These are phyloP conservation scores for Fusarium xylarioides DNA, from an alignment of 2,329 filamentous ascomycete species.

Conservation along the genomic window DNA sequence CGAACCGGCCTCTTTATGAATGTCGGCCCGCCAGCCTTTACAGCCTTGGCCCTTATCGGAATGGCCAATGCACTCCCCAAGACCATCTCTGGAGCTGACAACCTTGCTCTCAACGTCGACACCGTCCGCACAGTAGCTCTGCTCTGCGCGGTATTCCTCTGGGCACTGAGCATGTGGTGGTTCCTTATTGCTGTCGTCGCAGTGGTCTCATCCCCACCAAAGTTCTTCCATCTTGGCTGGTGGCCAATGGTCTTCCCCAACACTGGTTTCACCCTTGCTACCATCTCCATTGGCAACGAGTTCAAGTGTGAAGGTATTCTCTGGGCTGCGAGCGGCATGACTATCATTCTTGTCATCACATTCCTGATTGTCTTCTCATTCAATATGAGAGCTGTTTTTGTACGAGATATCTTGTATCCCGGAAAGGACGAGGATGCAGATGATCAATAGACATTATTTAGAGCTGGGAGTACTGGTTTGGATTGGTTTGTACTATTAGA, in stretches of 20 bases:
- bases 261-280: constrained; percentile 66
- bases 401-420: constrained; percentile 65
- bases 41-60: constrained; percentile 73
- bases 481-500: constrained; percentile 1
- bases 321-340: constrained; percentile 62
- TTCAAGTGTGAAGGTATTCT: constrained; percentile 56
- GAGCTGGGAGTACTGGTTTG: constrained; percentile 1
- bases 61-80: constrained; percentile 62
- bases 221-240: constrained; percentile 69
- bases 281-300: constrained; percentile 62
- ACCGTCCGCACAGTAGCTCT: constrained; percentile 58
- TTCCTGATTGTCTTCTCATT: constrained; percentile 56
- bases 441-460: constrained; percentile 49
- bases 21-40: constrained; percentile 79
- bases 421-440: constrained; percentile 64
- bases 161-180: constrained; percentile 70
- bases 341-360: constrained; percentile 55
- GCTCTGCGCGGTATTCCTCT: constrained; percentile 66
- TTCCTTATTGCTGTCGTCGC: constrained; percentile 55
- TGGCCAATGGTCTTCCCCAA: constrained; percentile 73
- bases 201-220: constrained; percentile 50
- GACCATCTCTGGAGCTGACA: constrained; percentile 56
- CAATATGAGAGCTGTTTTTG: constrained; percentile 56
- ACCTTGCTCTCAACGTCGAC: constrained; percentile 52
- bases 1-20: constrained; percentile 78